Conservation (phyloP, 257 asterid genomes). For the Scutellaria barbata region DNA sequence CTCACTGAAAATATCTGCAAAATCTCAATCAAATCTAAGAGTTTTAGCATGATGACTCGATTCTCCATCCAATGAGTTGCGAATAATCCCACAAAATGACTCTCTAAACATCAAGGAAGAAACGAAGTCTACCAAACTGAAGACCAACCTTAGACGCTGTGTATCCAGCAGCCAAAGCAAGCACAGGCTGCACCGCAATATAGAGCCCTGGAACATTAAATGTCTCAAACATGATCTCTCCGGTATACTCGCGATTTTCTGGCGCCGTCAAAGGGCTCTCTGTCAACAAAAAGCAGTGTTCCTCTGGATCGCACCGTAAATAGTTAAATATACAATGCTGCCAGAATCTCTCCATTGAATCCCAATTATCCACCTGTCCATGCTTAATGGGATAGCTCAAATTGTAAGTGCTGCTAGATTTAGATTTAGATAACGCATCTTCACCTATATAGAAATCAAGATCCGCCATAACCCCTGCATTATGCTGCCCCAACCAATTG, state of each 20-base stretch:
- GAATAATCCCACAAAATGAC: conserved; percentile 26
- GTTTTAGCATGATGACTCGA: conserved; percentile 10
- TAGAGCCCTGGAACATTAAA: conserved; percentile 95
- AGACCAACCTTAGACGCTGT: conserved; percentile 88
- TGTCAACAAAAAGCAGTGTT: conserved; percentile 89
- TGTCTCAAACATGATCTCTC: conserved; percentile 98
- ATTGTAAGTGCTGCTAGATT: conserved; percentile 61
- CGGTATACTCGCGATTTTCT: conserved; percentile 91
- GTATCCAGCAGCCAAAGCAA: conserved; percentile 99
- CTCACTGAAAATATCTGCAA: not conserved
- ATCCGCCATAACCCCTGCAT: conserved; percentile 98
- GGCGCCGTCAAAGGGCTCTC: conserved; percentile 98
- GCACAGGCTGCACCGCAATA: conserved; percentile 98
- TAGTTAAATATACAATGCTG: conserved; percentile 91
- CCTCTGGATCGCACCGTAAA: conserved; percentile 95
- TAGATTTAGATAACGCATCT: conserved; percentile 85
- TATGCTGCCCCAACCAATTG: conserved; percentile 84
- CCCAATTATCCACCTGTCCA: conserved; percentile 97
- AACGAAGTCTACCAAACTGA: conserved; percentile 20
- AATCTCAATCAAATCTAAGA: conserved; percentile 10
- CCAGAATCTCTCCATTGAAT: conserved; percentile 98
- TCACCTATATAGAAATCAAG: conserved; percentile 92
- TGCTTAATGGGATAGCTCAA: conserved; percentile 86
- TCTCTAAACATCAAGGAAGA: conserved; percentile 19
- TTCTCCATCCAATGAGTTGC: not conserved